Base-by-base conservation (phyloP, 2,329 filamentous ascomycete genomes). In the Pseudocercospora vitis region DNA sequence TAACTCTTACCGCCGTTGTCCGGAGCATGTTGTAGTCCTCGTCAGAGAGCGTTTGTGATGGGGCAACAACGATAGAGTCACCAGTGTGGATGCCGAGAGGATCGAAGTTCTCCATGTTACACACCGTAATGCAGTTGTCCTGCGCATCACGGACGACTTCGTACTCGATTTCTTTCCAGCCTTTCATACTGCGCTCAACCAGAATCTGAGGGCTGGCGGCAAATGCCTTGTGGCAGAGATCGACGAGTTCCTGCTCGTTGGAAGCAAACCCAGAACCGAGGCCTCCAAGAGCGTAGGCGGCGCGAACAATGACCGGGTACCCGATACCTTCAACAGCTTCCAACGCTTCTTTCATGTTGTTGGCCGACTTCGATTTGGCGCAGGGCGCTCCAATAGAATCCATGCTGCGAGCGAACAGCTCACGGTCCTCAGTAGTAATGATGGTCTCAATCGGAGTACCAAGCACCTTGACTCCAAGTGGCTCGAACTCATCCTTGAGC, bases 101-200 rank as follows among this genome's bases (percentile, higher is more conserved):
- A 72, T 99, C 94, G 68, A 99, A 99, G 77, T 99, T 99, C 78
- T 99, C 94, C 94, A 99, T 97, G 78, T 99, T 99, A 74, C 94
- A 99, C 58, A 99, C 94, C 5, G 94, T 99, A 71, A 99, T 97
- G 72, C 94, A 99, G 81, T 97, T 97, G 77, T 99, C 91, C 65
- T 90, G 85, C 53, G 86, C 88, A 77, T 97, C 94, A 67, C 94
- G 87, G 33, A 99, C 94, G 58, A 97, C 94, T 73, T 99, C 94
- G 70, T 97, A 99, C 73, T 99, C 94, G 59, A 97, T 95, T 74
- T 99, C 94, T 74, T 99, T 99, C 94, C 94, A 99, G 55, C 94
- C 94, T 78, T 97, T 97, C 92, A 99, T 97, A 77, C 90, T 95
- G 72, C 89, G 86, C 78, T 99, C 94, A 65, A 99, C 95, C 51